Evolutionary conservation across 176 grass and related monocot genomes (phyloP).

Genomic region (Aegilops bicornis): DNA sequence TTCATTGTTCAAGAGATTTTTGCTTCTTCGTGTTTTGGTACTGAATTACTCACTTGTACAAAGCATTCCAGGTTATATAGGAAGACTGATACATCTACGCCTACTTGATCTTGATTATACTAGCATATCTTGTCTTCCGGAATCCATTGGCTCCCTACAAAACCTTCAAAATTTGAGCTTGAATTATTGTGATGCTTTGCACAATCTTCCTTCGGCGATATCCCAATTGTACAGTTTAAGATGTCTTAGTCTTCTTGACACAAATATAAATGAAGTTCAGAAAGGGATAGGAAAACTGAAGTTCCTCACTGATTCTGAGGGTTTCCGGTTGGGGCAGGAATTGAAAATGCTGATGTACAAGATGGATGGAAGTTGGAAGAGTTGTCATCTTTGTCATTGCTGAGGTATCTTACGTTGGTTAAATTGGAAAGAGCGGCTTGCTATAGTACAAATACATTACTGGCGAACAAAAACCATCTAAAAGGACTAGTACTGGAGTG

Average conservation of each 20-base stretch:
- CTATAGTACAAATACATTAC: background rate
- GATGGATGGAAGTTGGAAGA: slow-evolving; percentile 27
- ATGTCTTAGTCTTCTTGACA: background rate
- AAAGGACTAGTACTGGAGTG: background rate
- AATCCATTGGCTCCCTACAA: background rate
- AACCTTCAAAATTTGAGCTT: slow-evolving; percentile 34
- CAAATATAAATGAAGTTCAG: slow-evolving; percentile 20
- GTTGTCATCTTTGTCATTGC: background rate
- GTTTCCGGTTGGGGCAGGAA: background rate
- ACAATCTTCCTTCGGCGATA: background rate
- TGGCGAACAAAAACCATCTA: slow-evolving; percentile 9
- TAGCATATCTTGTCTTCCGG: background rate
- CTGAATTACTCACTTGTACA: background rate
- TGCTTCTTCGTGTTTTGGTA: slow-evolving; percentile 14
- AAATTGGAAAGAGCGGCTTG: slow-evolving; percentile 14
- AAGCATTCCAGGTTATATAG: background rate
- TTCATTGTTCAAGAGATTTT: background rate
- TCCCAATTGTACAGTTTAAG: slow-evolving; percentile 13
- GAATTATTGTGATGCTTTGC: background rate
- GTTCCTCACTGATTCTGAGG: background rate
- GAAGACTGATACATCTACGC: background rate
- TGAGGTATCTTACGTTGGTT: background rate
- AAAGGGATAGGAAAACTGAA: slow-evolving; percentile 20
- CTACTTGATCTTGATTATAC: slow-evolving; percentile 4
- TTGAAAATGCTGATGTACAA: background rate